These are phyloP conservation scores for Flaveria ramosissima DNA, from an alignment of 129 eudicot species.

Conservation along the genomic window DNA sequence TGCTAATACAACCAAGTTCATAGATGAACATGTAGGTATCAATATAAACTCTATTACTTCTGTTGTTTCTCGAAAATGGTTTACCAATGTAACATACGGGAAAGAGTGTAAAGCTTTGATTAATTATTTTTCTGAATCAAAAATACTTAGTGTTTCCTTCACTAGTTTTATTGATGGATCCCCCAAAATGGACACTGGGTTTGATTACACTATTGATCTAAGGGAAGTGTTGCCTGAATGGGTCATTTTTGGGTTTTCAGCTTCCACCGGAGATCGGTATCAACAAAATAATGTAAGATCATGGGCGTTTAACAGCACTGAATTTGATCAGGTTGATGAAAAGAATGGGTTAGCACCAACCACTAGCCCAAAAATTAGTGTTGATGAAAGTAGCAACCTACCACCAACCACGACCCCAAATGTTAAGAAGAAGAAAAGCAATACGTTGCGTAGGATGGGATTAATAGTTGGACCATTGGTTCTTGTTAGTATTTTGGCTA, in stretches of 20 bases:
- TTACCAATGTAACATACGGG: neutral
- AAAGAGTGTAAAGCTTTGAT: neutral
- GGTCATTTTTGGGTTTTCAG: neutral
- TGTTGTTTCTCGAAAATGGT: neutral
- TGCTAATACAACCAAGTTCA: neutral
- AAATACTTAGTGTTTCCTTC: neutral
- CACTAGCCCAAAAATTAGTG: neutral
- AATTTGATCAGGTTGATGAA: neutral
- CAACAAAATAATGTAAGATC: neutral
- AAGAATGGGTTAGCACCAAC: neutral
- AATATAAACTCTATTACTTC: neutral
- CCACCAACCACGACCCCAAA: neutral
- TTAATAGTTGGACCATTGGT: neutral
- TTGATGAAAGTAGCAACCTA: neutral
- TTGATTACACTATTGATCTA: neutral
- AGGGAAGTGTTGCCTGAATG: neutral
- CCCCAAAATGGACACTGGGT: neutral
- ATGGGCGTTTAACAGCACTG: neutral
- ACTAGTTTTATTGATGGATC: neutral
- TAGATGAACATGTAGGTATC: neutral
- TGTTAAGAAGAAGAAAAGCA: neutral
- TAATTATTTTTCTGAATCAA: neutral
- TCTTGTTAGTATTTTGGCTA: neutral
- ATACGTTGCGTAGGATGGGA: neutral
- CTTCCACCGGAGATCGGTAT: neutral